Evolutionary conservation across 164 flowering plant genomes (phyloP).

Genomic region (Sextonia rubra): DNA sequence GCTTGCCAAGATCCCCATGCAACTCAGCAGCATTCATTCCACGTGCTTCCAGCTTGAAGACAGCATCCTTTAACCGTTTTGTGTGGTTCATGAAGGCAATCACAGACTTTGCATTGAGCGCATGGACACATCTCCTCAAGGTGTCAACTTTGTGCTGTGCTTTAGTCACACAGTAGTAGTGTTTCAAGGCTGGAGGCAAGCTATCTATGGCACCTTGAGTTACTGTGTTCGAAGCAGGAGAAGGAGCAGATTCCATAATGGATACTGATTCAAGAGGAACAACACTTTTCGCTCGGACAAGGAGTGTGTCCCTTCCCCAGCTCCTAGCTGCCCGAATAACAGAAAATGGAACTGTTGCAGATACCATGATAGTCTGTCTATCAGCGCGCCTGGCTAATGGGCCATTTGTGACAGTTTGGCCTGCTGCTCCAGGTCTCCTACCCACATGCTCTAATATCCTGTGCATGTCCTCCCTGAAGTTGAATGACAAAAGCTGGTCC

Average conservation of each 20-base stretch:
- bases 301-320: constrained; percentile 85
- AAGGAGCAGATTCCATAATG: constrained; percentile 35
- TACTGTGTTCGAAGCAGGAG: constrained; percentile 29
- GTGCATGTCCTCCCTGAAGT: constrained; percentile 87
- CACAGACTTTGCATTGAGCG: constrained; percentile 82
- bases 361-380: constrained; percentile 81
- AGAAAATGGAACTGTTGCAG: constrained; percentile 90
- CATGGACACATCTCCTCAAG: constrained; percentile 85
- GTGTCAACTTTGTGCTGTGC: constrained; percentile 86
- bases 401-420: constrained; percentile 16
- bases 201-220: constrained; percentile 50
- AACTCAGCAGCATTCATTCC: constrained; percentile 83
- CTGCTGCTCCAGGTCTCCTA: constrained; percentile 48
- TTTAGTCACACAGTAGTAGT: constrained; percentile 65
- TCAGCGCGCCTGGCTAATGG: constrained; percentile 31
- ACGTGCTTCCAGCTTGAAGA: constrained; percentile 89
- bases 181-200: constrained; percentile 77
- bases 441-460: constrained; percentile 95
- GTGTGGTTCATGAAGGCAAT: constrained; percentile 93
- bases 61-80: constrained; percentile 82
- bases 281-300: constrained; percentile 74
- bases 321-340: constrained; percentile 85
- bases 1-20: constrained; percentile 94
- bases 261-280: constrained; percentile 62
- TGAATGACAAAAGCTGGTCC: constrained; percentile 86